These are phyloP conservation scores for Thecaphora frezii DNA, from an alignment of 1,284 basidiomycete species.

Conservation along the genomic window DNA sequence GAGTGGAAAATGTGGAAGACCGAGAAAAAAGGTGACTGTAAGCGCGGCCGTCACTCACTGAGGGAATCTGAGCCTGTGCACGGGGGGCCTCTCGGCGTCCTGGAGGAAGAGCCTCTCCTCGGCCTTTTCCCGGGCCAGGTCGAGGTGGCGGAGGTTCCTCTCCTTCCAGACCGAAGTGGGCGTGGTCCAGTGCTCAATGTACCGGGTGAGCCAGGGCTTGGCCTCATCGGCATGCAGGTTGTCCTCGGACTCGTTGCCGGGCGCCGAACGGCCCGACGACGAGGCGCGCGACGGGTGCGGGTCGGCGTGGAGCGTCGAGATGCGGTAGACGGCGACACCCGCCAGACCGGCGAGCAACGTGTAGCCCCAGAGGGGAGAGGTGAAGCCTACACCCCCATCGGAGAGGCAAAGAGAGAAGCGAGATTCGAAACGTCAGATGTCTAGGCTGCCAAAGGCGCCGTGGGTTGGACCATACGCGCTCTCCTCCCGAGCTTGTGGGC, in stretches of 20 bases:
- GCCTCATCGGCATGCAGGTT: conserved; percentile 27
- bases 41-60: conserved; percentile 19
- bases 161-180: conserved; percentile 37
- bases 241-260: conserved; percentile 42
- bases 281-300: conserved; percentile 40
- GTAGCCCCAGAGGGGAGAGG: conserved; percentile 48
- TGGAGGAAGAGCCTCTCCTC: conserved; percentile 47
- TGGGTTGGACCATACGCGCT: too few relatives aligned
- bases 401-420: too few relatives aligned
- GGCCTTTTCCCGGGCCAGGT: conserved; percentile 37
- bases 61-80: conserved; percentile 42
- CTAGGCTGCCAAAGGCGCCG: too few relatives aligned
- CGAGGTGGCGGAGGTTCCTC: conserved; percentile 37
- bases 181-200: conserved; percentile 45
- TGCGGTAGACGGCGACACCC: conserved; percentile 39
- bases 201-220: conserved; percentile 50
- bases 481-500: too few relatives aligned
- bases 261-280: conserved; percentile 34
- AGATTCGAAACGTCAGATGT: too few relatives aligned
- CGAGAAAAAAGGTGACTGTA: background rate
- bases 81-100: conserved; percentile 48
- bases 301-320: conserved; percentile 38
- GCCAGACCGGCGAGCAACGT: conserved; percentile 34
- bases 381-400: conserved; percentile 17
- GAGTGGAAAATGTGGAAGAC: too few relatives aligned